Evolutionary conservation across 164 flowering plant species (phyloP), one percentile per base, ranked within the genome.

Genomic region (Annona squamosa): DNA sequence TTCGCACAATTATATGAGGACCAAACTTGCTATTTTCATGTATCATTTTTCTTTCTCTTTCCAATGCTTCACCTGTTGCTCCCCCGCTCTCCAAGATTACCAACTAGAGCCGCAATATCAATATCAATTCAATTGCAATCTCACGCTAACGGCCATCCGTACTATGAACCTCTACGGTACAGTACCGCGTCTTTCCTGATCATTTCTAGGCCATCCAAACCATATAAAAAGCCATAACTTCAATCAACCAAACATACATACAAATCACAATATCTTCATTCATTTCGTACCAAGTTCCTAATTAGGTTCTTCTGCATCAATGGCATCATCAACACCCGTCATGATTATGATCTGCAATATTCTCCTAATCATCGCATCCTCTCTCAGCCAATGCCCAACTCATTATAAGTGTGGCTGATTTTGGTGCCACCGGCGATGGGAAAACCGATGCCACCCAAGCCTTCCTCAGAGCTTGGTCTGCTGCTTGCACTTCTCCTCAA

Each of bases 371-470:
- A 13, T 13, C 45, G 46, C 18, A 10, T 52, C 6, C 44, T 45
- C 17, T 42, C 46, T 16, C 41, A 57, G 74, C 19, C 3, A 63
- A 47, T 47, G 74, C 44, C 4, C 7, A 26, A 2, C 65, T 56
- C 68, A 26, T 26, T 26, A 26, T 26, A 26, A 74, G 79, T 69
- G 71, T 84, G 2, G 64, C 72, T 6, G 45, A 67, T n/a, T 77
- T 76, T 42, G 86, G 86, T 26, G 86, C 86, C 19, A 78, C 59
- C 12, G 61, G 80, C 1, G 75, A 79, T 26, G 86, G 86, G 3
- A 76, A 4, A 45, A 70, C 76, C 4, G 86, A 84, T 37, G 68
- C 77, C 13, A 74, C 77, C 62, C 45, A 70, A 2, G 63, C 81
- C 2, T 80, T 81, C 72, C 77, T 79, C 10, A 68, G 67, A 16